Evolutionary conservation across 2,329 filamentous ascomycete genomes (phyloP).

Genomic region (Trichoderma sp.): DNA sequence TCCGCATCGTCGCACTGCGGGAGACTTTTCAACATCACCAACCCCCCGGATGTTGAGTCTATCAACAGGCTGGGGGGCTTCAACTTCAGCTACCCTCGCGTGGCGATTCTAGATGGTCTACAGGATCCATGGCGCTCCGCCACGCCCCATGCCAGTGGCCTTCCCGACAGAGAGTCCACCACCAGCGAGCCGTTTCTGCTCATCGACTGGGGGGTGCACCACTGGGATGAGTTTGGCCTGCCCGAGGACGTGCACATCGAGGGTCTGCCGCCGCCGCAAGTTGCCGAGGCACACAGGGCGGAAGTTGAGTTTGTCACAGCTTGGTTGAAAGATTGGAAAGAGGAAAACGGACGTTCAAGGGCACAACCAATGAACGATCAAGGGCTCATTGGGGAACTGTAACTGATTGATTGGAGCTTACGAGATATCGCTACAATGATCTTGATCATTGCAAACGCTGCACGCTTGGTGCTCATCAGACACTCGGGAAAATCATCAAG

Average conservation of each 20-base stretch:
- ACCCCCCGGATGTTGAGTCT: conserved; percentile 61
- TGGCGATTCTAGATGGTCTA: conserved; percentile 76
- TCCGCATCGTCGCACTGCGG: conserved; percentile 66
- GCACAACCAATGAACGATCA: not conserved
- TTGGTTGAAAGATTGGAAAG: conserved; percentile 66
- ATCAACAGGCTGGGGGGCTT: conserved; percentile 80
- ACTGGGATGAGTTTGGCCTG: conserved; percentile 77
- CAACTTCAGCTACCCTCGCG: conserved; percentile 70
- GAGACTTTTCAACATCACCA: conserved; percentile 69
- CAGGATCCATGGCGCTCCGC: conserved; percentile 80
- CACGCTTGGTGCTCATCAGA: too few relatives aligned
- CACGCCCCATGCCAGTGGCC: conserved; percentile 67
- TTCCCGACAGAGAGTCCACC: conserved; percentile 60
- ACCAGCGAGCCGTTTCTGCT: conserved; percentile 70
- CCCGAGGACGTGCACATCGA: conserved; percentile 60
- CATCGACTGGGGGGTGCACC: conserved; percentile 74
- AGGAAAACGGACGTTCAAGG: conserved; percentile 29
- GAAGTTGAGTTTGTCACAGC: conserved; percentile 64
- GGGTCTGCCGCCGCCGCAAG: conserved; percentile 59
- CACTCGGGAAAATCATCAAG: too few relatives aligned
- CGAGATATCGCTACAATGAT: too few relatives aligned
- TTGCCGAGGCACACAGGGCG: conserved; percentile 60
- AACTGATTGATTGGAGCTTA: not conserved
- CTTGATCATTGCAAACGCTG: too few relatives aligned
- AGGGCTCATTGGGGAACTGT: conserved; percentile 15